Evolutionary conservation across 2,329 filamentous ascomycete species (phyloP).

Genomic region (Talaromyces sp.): DNA sequence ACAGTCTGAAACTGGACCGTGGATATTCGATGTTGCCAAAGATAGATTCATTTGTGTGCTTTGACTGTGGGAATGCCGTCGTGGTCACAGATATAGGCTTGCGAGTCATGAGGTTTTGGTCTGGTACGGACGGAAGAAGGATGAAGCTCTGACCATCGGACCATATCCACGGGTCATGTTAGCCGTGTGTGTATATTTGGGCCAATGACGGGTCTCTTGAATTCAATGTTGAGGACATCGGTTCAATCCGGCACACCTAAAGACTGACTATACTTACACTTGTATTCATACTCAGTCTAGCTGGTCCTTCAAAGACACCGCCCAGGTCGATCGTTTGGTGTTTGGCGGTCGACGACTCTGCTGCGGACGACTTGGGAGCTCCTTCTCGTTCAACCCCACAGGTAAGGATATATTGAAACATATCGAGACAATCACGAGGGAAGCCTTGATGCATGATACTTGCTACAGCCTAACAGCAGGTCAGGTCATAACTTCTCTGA

Average conservation of each 20-base stretch:
- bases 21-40: neutral
- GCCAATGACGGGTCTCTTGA: neutral
- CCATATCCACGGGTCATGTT: conserved; percentile 2
- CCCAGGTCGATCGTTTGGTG: neutral
- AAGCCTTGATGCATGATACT: neutral
- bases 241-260: neutral
- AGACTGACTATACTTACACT: too few species aligned
- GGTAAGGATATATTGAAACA: neutral
- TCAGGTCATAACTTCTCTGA: neutral
- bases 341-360: neutral
- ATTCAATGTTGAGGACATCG: neutral
- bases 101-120: neutral
- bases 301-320: too few species aligned
- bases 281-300: too few species aligned
- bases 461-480: neutral
- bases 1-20: too few species aligned
- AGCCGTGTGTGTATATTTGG: neutral
- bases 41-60: neutral
- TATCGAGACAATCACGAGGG: neutral
- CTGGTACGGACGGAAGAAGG: neutral
- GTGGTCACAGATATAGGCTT: neutral
- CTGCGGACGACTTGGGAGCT: neutral
- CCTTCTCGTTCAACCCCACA: neutral
- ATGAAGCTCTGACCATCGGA: conserved; percentile 7
- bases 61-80: neutral